These are phyloP conservation scores for Cornus kousa DNA, from an alignment of 148 eudicot genomes.

Conservation along the genomic window DNA sequence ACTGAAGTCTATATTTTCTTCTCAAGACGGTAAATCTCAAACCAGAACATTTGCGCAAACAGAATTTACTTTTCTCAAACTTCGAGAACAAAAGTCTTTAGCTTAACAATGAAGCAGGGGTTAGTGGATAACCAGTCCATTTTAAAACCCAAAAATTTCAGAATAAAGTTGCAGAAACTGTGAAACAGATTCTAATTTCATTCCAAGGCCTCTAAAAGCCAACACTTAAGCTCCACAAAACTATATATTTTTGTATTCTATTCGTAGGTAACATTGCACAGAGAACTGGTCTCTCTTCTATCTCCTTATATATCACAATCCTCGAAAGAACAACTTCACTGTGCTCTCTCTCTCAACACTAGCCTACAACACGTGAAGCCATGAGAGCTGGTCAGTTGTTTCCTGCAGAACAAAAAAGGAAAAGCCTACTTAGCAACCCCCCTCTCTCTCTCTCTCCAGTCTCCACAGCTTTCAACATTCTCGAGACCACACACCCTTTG, in stretches of 20 bases:
- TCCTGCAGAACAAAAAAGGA: neutral
- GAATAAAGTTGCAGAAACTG: neutral
- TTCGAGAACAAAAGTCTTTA: too few relatives aligned
- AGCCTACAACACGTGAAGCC: constrained; percentile 9
- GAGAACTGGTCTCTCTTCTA: neutral
- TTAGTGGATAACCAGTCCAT: too few relatives aligned
- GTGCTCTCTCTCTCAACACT: neutral
- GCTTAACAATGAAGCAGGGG: too few relatives aligned
- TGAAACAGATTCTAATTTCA: neutral
- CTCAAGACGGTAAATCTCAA: too few relatives aligned
- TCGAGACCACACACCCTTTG: constrained; percentile 22
- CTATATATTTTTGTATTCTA: neutral
- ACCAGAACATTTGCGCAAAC: too few relatives aligned
- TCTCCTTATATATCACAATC: neutral
- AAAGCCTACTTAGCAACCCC: neutral
- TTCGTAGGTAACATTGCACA: neutral
- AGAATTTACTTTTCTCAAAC: too few relatives aligned
- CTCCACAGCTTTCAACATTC: constrained; percentile 18
- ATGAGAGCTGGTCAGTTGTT: constrained; percentile 7
- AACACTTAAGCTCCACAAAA: neutral
- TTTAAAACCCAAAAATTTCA: too few relatives aligned
- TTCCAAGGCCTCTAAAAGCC: too few relatives aligned
- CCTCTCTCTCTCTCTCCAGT: neutral
- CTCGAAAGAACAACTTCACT: neutral
- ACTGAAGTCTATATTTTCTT: too few relatives aligned